Conservation (phyloP, 176 grass and related monocot genomes). For the Eleusine coracana region DNA sequence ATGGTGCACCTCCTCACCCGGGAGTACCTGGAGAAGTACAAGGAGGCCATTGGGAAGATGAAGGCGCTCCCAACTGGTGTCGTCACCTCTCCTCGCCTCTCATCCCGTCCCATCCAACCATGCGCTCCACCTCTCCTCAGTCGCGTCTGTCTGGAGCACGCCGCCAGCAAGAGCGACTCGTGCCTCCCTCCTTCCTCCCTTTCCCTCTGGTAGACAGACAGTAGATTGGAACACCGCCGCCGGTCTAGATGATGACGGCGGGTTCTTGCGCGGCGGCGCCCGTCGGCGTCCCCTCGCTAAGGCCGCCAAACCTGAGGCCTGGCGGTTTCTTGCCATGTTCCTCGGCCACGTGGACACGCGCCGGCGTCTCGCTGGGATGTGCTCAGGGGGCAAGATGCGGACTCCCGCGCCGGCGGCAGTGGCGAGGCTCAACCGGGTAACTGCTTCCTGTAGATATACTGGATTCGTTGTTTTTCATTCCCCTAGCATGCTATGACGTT, state of each 20-base stretch:
- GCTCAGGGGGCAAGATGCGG: not conserved
- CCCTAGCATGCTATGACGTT: not conserved
- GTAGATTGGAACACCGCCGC: slow-evolving; percentile 15
- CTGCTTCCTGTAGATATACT: slow-evolving; percentile 23
- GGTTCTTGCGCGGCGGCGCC: slow-evolving; percentile 27
- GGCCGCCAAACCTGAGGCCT: not conserved
- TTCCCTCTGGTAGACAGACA: not conserved
- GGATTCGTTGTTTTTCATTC: not conserved
- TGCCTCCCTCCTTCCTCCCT: not conserved
- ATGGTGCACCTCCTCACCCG: no score
- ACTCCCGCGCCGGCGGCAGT: not conserved
- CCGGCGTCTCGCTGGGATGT: not conserved
- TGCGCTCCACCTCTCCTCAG: slow-evolving; percentile 19
- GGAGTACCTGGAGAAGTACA: no score
- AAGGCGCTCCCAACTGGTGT: not conserved
- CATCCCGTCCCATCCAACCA: slow-evolving; percentile 33
- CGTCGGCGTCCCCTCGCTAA: not conserved
- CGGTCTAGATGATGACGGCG: not conserved
- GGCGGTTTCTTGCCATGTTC: not conserved
- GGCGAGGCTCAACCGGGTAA: slow-evolving; percentile 28
- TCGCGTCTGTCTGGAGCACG: slow-evolving; percentile 10
- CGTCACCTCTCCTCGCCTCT: not conserved
- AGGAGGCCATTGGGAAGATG: no score
- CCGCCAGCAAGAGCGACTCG: slow-evolving; percentile 4
- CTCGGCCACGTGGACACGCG: not conserved